Conservation (phyloP, 2,329 filamentous ascomycete species). For the Helotiales sp. region DNA sequence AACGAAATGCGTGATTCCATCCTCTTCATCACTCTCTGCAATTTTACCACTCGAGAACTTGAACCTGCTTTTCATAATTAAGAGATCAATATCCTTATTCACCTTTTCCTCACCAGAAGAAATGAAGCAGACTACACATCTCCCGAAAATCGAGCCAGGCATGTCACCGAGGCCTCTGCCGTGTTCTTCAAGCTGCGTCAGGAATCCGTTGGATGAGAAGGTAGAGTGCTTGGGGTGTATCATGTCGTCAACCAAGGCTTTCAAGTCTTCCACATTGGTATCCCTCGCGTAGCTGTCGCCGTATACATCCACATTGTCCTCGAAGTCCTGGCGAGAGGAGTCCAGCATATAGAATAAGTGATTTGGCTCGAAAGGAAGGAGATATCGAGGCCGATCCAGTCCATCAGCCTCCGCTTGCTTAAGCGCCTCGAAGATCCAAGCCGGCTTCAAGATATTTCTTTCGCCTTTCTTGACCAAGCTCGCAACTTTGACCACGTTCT, state of each 20-base stretch:
- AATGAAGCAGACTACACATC: slow-evolving; percentile 48
- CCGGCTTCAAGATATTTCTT: slow-evolving; percentile 75
- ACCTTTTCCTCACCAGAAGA: slow-evolving; percentile 43
- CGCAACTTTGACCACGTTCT: slow-evolving; percentile 79
- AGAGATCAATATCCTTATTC: slow-evolving; percentile 42
- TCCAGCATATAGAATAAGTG: slow-evolving; percentile 77
- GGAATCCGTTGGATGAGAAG: slow-evolving; percentile 54
- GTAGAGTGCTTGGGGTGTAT: slow-evolving; percentile 49
- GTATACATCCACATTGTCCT: slow-evolving; percentile 72
- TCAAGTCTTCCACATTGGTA: slow-evolving; percentile 66
- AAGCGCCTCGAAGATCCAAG: slow-evolving; percentile 79
- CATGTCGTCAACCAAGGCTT: slow-evolving; percentile 55
- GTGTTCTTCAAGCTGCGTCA: slow-evolving; percentile 60
- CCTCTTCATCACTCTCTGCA: slow-evolving; percentile 54
- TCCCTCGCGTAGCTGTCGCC: slow-evolving; percentile 85
- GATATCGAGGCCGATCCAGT: slow-evolving; percentile 53
- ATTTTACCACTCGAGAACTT: slow-evolving; percentile 72
- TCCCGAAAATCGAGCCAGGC: slow-evolving; percentile 58
- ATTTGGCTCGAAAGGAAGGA: slow-evolving; percentile 64
- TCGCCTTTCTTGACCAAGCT: slow-evolving; percentile 76
- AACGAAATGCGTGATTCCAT: slow-evolving; percentile 73
- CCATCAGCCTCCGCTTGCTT: slow-evolving; percentile 56
- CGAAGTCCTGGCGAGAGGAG: slow-evolving; percentile 57
- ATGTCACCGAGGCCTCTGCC: slow-evolving; percentile 57
- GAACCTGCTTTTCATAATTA: slow-evolving; percentile 61